Evolutionary conservation across 176 grass and related monocot genomes (phyloP).

Genomic region (Calamus simplicifolius): DNA sequence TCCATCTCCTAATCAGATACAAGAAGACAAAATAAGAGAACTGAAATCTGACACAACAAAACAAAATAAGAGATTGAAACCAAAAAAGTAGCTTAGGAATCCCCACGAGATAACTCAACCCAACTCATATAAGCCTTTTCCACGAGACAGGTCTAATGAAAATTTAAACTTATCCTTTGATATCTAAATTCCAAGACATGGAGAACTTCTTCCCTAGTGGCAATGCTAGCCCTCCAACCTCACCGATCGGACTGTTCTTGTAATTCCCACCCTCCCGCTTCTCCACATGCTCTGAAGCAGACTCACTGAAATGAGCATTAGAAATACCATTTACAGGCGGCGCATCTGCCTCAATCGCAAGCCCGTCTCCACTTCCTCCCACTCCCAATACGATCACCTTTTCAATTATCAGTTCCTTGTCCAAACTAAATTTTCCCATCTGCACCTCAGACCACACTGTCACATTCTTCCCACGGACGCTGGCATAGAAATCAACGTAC

Average conservation of each 20-base stretch:
- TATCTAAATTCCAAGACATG: constrained; percentile 65
- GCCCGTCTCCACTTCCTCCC: constrained; percentile 42
- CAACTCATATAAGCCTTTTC: too few species aligned
- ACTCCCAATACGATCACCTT: constrained; percentile 68
- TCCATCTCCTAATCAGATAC: too few species aligned
- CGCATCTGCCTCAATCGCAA: constrained; percentile 43
- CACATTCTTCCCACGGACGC: constrained; percentile 49
- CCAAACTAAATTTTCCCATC: constrained; percentile 50
- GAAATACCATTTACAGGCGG: constrained; percentile 21
- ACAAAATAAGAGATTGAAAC: too few species aligned
- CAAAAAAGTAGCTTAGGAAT: too few species aligned
- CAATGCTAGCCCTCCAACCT: constrained; percentile 67
- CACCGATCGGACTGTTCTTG: constrained; percentile 41
- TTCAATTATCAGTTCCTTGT: constrained; percentile 51
- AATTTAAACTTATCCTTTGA: constrained; percentile 26
- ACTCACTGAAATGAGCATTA: constrained; percentile 17
- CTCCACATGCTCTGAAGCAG: constrained; percentile 10
- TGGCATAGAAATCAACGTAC: constrained; percentile 46
- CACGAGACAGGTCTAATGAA: too few species aligned
- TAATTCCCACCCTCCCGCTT: constrained; percentile 20
- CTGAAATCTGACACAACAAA: too few species aligned
- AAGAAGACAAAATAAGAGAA: too few species aligned
- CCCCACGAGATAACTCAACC: too few species aligned
- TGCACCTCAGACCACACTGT: constrained; percentile 54
- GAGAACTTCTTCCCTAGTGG: constrained; percentile 86